Percentiles rank a stretch among this genome's conserved stretches.
These are phyloP conservation scores for Fusarium nanum DNA, from an alignment of 2,329 filamentous ascomycete species.

Conservation along the genomic window DNA sequence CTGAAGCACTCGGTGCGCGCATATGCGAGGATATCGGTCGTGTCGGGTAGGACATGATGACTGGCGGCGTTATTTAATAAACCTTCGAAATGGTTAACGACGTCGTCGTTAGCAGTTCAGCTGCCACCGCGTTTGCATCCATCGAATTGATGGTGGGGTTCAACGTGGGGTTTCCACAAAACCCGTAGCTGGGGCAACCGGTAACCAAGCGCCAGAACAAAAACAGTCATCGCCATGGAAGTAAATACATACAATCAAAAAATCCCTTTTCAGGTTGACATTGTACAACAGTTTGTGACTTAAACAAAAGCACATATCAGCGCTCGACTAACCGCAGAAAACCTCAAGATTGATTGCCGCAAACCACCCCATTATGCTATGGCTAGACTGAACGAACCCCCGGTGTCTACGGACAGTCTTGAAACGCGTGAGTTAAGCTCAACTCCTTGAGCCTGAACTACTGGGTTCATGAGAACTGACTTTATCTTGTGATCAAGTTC, in stretches of 20 bases:
- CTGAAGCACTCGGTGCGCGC: constrained; percentile 68
- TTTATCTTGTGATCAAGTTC: constrained; percentile 64
- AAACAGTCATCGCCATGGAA: constrained; percentile 36
- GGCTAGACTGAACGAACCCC: constrained; percentile 84
- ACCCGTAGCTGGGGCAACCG: constrained; percentile 48
- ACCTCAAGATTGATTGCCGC: constrained; percentile 8
- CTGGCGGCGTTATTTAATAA: not conserved
- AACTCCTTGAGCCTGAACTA: constrained; percentile 6
- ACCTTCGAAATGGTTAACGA: constrained; percentile 6
- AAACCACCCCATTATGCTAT: constrained; percentile 61
- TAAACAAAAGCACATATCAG: constrained; percentile 25
- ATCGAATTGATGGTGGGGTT: constrained; percentile 45
- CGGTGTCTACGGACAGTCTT: constrained; percentile 74
- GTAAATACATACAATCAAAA: constrained; percentile 52
- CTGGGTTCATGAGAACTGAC: constrained; percentile 27
- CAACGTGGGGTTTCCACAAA: constrained; percentile 38
- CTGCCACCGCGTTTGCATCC: constrained; percentile 31
- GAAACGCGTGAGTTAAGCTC: constrained; percentile 71
- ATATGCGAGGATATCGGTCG: constrained; percentile 73
- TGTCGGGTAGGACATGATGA: constrained; percentile 67
- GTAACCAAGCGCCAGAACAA: constrained; percentile 40
- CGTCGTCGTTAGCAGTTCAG: constrained; percentile 15
- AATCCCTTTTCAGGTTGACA: constrained; percentile 42
- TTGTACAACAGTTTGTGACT: constrained; percentile 41
- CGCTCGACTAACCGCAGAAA: constrained; percentile 31